phyloP scores from a whole-genome alignment of 2,329 filamentous ascomycete genomes.

The Penicillium sp. region DNA sequence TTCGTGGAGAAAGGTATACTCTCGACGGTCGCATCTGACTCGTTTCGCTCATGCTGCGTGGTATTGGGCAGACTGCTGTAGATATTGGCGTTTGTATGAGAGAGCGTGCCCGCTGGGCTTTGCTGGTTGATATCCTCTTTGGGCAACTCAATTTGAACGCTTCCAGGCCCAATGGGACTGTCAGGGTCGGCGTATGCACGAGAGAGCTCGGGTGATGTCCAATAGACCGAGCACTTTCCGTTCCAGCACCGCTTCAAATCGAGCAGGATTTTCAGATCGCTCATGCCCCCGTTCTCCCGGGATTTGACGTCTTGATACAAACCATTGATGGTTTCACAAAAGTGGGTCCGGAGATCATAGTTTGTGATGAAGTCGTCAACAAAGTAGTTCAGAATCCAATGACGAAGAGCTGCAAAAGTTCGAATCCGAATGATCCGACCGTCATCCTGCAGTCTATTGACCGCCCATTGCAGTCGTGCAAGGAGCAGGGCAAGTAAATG shows the following conservation, averaged over 20 bases:
- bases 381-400: constrained; percentile 99
- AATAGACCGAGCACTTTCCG: constrained; percentile 81
- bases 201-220: constrained; percentile 69
- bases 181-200: constrained; percentile 56
- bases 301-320: constrained; percentile 52
- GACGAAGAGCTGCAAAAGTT: constrained; percentile 88
- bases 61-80: constrained; percentile 17
- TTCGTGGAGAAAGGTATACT: constrained; percentile 36
- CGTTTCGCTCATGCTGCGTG: constrained; percentile 32
- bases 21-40: constrained; percentile 33
- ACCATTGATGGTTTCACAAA: constrained; percentile 74
- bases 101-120: constrained; percentile 1
- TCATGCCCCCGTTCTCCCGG: constrained; percentile 51
- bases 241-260: constrained; percentile 98
- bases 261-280: constrained; percentile 77
- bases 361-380: constrained; percentile 85
- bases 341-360: constrained; percentile 66
- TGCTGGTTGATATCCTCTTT: constrained; percentile 15
- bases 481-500: constrained; percentile 80
- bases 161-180: constrained; percentile 69
- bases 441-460: constrained; percentile 71
- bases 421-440: constrained; percentile 93
- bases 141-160: constrained; percentile 57
- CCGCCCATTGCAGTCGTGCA: constrained; percentile 79
- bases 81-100: constrained; percentile 9